Evolutionary conservation across 1,284 basidiomycete species (phyloP).

Genomic region (Somion occarium): DNA sequence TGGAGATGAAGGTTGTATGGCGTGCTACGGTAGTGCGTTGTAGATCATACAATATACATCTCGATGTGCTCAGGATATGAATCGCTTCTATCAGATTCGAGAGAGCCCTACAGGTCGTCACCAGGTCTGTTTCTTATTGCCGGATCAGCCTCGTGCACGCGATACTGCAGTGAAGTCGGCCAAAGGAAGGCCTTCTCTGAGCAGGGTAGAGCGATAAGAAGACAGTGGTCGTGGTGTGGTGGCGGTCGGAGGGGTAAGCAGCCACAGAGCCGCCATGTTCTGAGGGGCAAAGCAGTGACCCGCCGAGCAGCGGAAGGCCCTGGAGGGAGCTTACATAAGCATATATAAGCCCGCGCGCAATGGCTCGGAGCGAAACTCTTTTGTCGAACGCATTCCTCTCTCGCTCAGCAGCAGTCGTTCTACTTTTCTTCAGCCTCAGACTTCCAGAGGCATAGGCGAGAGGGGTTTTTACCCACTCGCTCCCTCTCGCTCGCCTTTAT

Average conservation of each 20-base stretch:
- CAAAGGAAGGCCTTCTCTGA: background rate
- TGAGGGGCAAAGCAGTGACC: too few species aligned
- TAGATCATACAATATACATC: constrained; percentile 8
- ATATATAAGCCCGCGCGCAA: constrained; percentile 12
- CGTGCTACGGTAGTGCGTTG: background rate
- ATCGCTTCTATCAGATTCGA: constrained; percentile 21
- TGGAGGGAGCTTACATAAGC: constrained; percentile 13
- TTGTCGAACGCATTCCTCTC: background rate
- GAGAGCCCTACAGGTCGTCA: constrained; percentile 11
- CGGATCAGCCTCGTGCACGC: constrained; percentile 23
- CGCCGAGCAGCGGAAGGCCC: constrained; percentile 6
- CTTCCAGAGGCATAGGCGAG: constrained; percentile 24
- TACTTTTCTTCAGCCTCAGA: background rate
- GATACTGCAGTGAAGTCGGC: constrained; percentile 16
- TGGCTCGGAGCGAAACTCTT: background rate
- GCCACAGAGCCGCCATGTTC: too few species aligned
- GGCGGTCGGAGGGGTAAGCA: too few species aligned
- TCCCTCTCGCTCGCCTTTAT: constrained; percentile 17
- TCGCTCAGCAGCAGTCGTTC: background rate
- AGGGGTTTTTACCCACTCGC: constrained; percentile 27
- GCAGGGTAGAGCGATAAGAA: too few species aligned
- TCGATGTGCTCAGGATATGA: constrained; percentile 13
- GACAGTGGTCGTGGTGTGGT: too few species aligned
- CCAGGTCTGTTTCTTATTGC: constrained; percentile 7
- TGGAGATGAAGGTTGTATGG: background rate